A percentile compares a stretch with the other conserved stretches of the same genome.
These are phyloP conservation scores for Coniella vitis DNA, from an alignment of 2,329 filamentous ascomycete species.

Conservation along the genomic window DNA sequence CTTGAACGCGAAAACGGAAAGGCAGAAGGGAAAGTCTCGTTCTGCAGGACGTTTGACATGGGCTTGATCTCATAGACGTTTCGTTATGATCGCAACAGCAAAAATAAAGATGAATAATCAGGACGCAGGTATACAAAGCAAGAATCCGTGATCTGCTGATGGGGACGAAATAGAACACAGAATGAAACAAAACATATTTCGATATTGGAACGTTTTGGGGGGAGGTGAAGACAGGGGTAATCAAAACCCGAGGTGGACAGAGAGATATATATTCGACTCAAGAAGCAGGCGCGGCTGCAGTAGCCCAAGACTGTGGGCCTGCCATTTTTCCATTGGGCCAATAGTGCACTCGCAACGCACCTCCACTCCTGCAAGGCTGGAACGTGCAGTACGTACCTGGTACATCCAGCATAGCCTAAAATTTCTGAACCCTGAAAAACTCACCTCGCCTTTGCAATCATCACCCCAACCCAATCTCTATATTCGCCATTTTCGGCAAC, in stretches of 20 bases:
- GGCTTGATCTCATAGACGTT: no score
- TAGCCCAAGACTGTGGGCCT: not conserved
- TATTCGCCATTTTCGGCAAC: not conserved
- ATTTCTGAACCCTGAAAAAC: conserved; percentile 10
- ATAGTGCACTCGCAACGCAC: not conserved
- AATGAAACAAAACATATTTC: no score
- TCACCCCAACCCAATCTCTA: not conserved
- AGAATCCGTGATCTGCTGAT: no score
- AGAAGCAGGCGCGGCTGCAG: conserved; percentile 4
- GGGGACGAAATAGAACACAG: no score
- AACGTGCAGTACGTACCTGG: not conserved
- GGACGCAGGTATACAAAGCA: no score
- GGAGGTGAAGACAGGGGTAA: no score
- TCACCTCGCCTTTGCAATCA: not conserved
- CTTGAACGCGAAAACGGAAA: no score
- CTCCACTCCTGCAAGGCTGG: conserved; percentile 12
- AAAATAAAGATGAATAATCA: no score
- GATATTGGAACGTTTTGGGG: no score
- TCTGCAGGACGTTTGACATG: no score
- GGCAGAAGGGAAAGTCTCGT: no score
- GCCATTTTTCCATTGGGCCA: not conserved
- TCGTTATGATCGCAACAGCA: no score
- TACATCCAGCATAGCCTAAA: conserved; percentile 6
- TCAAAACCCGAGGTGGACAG: not conserved
- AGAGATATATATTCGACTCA: not conserved